Conservation (phyloP, 2,329 filamentous ascomycete genomes). For the Paraphaeosphaeria minitans region DNA sequence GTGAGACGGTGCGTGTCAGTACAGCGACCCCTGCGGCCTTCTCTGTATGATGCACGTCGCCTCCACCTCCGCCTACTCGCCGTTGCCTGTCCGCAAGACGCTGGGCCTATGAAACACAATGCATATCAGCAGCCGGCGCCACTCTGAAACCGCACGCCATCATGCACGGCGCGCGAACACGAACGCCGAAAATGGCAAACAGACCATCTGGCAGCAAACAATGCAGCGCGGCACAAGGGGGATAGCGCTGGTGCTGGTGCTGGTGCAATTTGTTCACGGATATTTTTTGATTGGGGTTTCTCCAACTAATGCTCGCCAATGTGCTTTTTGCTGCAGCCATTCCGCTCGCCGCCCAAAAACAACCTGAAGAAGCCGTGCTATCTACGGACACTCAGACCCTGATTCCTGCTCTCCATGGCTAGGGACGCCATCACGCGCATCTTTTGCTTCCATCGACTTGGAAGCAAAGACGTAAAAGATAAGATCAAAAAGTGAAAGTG, state of each 20-base stretch:
- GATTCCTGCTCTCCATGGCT: slow-evolving; percentile 1
- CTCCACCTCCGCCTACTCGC: slow-evolving; percentile 24
- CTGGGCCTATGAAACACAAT: slow-evolving; percentile 21
- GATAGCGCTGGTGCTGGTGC: slow-evolving; percentile 8
- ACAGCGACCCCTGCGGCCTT: slow-evolving; percentile 25
- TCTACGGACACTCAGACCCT: slow-evolving; percentile 21
- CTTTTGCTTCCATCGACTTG: background rate
- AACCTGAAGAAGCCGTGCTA: slow-evolving; percentile 33
- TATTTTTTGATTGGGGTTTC: slow-evolving; percentile 24
- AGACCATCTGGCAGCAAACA: background rate
- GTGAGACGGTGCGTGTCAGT: slow-evolving; percentile 33
- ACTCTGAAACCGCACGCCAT: slow-evolving; percentile 35
- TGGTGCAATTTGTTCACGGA: too few relatives aligned
- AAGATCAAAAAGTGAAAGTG: slow-evolving; percentile 12
- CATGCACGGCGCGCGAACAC: slow-evolving; percentile 12
- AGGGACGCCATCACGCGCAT: background rate
- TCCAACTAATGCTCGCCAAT: slow-evolving; percentile 43
- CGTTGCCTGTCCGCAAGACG: slow-evolving; percentile 13
- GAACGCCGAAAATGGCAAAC: background rate
- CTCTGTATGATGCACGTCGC: slow-evolving; percentile 20
- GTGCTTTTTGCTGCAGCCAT: slow-evolving; percentile 29
- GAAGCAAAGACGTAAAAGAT: background rate
- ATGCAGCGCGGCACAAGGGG: slow-evolving; percentile 21
- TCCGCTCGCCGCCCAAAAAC: slow-evolving; percentile 34
- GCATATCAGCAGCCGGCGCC: slow-evolving; percentile 13